phyloP scores from a whole-genome alignment of 352 stramenopile genomes.

The Elongisporangium anandrum region DNA sequence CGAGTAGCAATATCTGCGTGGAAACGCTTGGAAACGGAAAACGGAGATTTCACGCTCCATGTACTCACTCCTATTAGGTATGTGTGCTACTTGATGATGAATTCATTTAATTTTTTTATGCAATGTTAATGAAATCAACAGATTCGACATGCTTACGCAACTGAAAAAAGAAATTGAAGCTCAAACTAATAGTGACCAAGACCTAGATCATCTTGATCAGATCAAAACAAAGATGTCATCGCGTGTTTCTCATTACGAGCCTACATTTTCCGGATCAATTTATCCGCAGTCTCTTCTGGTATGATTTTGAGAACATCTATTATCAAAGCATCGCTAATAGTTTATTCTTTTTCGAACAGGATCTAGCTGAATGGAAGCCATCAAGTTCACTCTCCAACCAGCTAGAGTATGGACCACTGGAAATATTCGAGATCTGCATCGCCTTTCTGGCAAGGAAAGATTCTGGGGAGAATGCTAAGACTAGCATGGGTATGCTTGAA shows the following conservation, averaged over 20 bases:
- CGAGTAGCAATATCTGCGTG: slow-evolving; percentile 17
- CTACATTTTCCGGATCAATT: slow-evolving; percentile 28
- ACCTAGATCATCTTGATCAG: slow-evolving; percentile 15
- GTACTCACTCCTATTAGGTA: slow-evolving; percentile 32
- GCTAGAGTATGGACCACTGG: slow-evolving; percentile 24
- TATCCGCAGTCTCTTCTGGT: slow-evolving; percentile 39
- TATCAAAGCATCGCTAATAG: not conserved
- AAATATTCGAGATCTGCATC: slow-evolving; percentile 23
- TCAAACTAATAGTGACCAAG: slow-evolving; percentile 12
- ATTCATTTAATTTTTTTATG: too few species aligned
- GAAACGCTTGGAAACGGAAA: slow-evolving; percentile 20
- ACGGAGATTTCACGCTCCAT: slow-evolving; percentile 7
- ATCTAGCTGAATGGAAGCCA: slow-evolving; percentile 13
- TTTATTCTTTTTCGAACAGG: slow-evolving; percentile 4
- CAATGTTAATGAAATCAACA: slow-evolving; percentile 10
- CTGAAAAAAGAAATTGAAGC: slow-evolving; percentile 43
- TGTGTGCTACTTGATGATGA: slow-evolving; percentile 1
- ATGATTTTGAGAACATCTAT: slow-evolving; percentile 2
- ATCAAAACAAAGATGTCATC: slow-evolving; percentile 46
- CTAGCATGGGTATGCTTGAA: not conserved
- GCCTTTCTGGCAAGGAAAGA: not conserved
- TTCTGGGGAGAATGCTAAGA: not conserved
- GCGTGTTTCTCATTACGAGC: slow-evolving; percentile 28
- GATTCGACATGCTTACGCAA: slow-evolving; percentile 27
- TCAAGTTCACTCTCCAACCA: slow-evolving; percentile 13